Conservation (phyloP, 2,329 filamentous ascomycete species). For the Dothidotthia symphoricarpi region DNA sequence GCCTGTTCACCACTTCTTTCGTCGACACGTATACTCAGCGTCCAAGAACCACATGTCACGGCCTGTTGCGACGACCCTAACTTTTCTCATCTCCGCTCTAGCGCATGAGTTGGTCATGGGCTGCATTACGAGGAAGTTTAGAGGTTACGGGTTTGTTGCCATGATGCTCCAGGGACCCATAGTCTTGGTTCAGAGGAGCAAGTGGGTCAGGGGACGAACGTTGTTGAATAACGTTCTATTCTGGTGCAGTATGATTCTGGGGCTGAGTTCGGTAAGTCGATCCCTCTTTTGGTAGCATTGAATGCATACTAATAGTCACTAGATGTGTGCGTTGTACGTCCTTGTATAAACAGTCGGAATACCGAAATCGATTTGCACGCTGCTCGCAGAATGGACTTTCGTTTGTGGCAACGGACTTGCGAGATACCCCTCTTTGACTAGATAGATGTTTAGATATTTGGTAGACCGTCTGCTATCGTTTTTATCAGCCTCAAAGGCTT, state of each 20-base stretch:
- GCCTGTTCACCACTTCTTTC: constrained; percentile 94
- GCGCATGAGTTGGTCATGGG: constrained; percentile 96
- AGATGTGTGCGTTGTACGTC: constrained; percentile 44
- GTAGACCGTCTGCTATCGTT: too few relatives aligned
- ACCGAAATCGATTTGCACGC: not conserved
- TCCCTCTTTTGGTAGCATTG: not conserved
- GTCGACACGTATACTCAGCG: constrained; percentile 88
- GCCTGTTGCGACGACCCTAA: constrained; percentile 77
- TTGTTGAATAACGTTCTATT: constrained; percentile 76
- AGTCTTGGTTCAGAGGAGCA: constrained; percentile 82
- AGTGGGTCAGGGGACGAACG: constrained; percentile 69
- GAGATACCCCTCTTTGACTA: constrained; percentile 23
- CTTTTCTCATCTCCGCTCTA: constrained; percentile 84
- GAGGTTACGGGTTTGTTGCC: constrained; percentile 88
- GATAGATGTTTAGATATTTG: too few relatives aligned
- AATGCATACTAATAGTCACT: constrained; percentile 11
- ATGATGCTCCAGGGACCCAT: constrained; percentile 98
- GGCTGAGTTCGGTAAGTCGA: constrained; percentile 72
- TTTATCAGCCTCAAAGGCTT: too few relatives aligned
- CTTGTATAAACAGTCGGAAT: constrained; percentile 28
- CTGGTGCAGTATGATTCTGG: constrained; percentile 89
- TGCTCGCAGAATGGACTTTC: not conserved
- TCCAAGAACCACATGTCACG: constrained; percentile 74
- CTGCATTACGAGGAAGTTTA: constrained; percentile 94
- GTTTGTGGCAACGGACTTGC: constrained; percentile 5